A percentile compares a stretch with the other conserved stretches of the same genome.
These are phyloP conservation scores for Colletotrichum sp. DNA, from an alignment of 2,329 filamentous ascomycete species.

Conservation along the genomic window DNA sequence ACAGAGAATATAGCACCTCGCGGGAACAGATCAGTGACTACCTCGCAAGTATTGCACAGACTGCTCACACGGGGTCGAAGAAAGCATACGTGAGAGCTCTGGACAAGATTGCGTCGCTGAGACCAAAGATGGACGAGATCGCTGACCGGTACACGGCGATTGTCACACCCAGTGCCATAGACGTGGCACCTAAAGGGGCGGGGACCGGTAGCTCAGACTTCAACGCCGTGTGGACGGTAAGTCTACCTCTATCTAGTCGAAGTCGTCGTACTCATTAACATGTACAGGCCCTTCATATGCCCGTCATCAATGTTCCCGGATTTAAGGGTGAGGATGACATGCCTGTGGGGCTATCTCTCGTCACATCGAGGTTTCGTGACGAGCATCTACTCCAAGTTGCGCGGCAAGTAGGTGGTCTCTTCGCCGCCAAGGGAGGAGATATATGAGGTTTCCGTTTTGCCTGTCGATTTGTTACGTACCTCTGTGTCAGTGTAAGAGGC, in stretches of 20 bases:
- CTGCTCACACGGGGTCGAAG: not conserved
- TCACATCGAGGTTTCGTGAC: slow-evolving; percentile 51
- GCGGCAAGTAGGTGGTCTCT: slow-evolving; percentile 42
- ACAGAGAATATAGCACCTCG: not conserved
- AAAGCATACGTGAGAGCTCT: slow-evolving; percentile 26
- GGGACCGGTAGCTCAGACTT: slow-evolving; percentile 56
- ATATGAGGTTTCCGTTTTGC: not conserved
- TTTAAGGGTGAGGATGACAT: slow-evolving; percentile 48
- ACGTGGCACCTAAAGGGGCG: slow-evolving; percentile 61
- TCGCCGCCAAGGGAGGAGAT: slow-evolving; percentile 38
- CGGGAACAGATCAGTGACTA: not conserved
- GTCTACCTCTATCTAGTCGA: slow-evolving; percentile 13
- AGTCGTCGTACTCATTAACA: not conserved
- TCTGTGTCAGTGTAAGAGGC: rapidly evolving
- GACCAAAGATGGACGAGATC: slow-evolving; percentile 60
- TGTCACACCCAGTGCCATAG: slow-evolving; percentile 61
- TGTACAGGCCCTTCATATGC: slow-evolving; percentile 49
- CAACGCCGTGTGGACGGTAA: slow-evolving; percentile 51
- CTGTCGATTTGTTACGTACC: not conserved
- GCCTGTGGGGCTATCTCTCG: slow-evolving; percentile 58
- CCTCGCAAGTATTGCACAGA: not conserved
- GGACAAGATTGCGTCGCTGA: slow-evolving; percentile 56
- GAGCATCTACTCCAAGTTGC: slow-evolving; percentile 43
- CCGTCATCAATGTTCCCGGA: slow-evolving; percentile 60
- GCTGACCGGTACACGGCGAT: slow-evolving; percentile 57